Evolutionary conservation across 2,329 filamentous ascomycete genomes (phyloP), one percentile per base, ranked within the genome.

Genomic region (Fusarium napiforme): DNA sequence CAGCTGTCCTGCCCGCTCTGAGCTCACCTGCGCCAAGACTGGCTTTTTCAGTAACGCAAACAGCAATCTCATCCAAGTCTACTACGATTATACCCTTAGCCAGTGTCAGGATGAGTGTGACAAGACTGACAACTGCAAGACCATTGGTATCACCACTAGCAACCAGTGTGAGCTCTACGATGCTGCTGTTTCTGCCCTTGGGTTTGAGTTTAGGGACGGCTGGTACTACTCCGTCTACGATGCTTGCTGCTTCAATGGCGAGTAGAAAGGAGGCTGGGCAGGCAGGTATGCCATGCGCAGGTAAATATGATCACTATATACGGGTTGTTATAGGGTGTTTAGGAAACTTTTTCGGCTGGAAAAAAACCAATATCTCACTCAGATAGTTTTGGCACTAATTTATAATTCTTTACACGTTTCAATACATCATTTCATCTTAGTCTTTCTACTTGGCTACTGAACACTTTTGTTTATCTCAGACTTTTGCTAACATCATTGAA

Each of bases 111-210:
- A 49, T 11, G 14, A 45, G n/a, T 74, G 72, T 32, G 18, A 59
- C 23, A 28, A 55, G 5, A 42, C 59, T 9, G 19, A 61, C 15
- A 30, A 43, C 15, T 74, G 72, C 50, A 43, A 55, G n/a, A 26
- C 65, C 16, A 70, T 74, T 26, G 72, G 72, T 43, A 40, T 74
- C n/a, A 59, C 45, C 45, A 43, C 28, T 30, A 32, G 16, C 43
- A 45, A 26, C 19, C 69, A 73, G 46, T 74, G 72, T 43, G 72
- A 74, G 55, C 64, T 75, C 34, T 74, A 75, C 19, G 39, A 64
- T 15, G 23, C 69, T n/a, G 32, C 40, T 23, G 34, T 60, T 15
- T 65, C 57, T 32, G 43, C 11, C 4, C 45, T 75, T 32, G 60
- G 39, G 5, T 72, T 74, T 16, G 14, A 47, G n/a, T 15, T 40